phyloP scores from a whole-genome alignment of 2,329 filamentous ascomycete genomes.

The Verticillium alfalfae region DNA sequence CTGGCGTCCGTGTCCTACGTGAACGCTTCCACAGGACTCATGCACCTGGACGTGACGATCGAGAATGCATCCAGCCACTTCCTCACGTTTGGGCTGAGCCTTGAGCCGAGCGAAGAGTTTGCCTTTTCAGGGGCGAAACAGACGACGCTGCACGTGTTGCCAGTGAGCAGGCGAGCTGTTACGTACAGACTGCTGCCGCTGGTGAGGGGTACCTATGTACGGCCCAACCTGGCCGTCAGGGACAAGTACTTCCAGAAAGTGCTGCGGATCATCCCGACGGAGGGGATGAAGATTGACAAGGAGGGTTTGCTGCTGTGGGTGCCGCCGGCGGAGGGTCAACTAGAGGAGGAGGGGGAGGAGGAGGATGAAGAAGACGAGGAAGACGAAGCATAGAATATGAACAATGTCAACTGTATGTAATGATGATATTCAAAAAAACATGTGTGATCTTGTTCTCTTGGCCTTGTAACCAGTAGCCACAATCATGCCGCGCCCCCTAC shows the following conservation, averaged over 20 bases:
- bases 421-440: background rate
- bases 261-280: slow-evolving; percentile 72
- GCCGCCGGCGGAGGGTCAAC: slow-evolving; percentile 27
- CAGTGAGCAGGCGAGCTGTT: slow-evolving; percentile 69
- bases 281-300: slow-evolving; percentile 62
- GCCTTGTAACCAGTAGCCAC: too few species aligned
- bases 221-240: slow-evolving; percentile 68
- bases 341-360: slow-evolving; percentile 17
- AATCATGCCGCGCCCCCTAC: too few species aligned
- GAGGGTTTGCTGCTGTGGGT: slow-evolving; percentile 62
- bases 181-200: slow-evolving; percentile 70
- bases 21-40: slow-evolving; percentile 22
- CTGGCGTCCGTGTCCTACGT: slow-evolving; percentile 53
- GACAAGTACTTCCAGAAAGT: slow-evolving; percentile 94
- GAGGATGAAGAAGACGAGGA: slow-evolving; percentile 7
- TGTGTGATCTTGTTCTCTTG: too few species aligned
- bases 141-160: slow-evolving; percentile 73
- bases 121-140: slow-evolving; percentile 88
- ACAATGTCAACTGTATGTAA: background rate
- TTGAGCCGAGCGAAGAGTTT: slow-evolving; percentile 91
- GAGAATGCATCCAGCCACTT: slow-evolving; percentile 96
- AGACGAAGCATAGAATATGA: background rate
- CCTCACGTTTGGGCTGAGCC: slow-evolving; percentile 82
- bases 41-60: slow-evolving; percentile 57
- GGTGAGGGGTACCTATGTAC: slow-evolving; percentile 60